Percentiles rank a stretch among this genome's conserved stretches.
These are phyloP conservation scores for Zygoascus ofunaensis DNA, from an alignment of 805 yeast species.

Conservation along the genomic window DNA sequence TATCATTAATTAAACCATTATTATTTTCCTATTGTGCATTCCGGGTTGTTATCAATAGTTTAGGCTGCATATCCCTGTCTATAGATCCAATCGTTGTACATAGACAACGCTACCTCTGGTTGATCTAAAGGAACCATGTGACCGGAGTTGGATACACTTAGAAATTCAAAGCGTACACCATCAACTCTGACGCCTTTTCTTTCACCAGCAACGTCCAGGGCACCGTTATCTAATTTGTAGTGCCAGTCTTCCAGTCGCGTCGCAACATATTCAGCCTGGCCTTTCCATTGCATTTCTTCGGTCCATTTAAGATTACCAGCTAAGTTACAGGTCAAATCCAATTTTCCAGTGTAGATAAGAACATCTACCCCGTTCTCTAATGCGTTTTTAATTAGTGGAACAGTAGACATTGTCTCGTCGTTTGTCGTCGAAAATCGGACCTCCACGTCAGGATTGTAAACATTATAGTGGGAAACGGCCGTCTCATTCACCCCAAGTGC, in stretches of 20 bases:
- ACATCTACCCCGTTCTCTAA: slow-evolving; percentile 69
- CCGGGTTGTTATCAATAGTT: no score
- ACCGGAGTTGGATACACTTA: slow-evolving; percentile 75
- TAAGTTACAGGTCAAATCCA: slow-evolving; percentile 92
- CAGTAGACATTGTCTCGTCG: slow-evolving; percentile 84
- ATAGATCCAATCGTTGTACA: neutral
- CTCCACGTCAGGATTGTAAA: neutral
- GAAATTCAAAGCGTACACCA: slow-evolving; percentile 60
- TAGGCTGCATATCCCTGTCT: neutral
- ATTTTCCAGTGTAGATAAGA: slow-evolving; percentile 84
- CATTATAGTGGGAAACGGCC: slow-evolving; percentile 42
- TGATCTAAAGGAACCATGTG: slow-evolving; percentile 62
- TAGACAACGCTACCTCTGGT: slow-evolving; percentile 4
- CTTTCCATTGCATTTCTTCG: slow-evolving; percentile 72
- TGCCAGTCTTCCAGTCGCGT: slow-evolving; percentile 31
- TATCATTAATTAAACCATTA: no score
- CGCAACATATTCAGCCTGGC: slow-evolving; percentile 53
- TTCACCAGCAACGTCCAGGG: slow-evolving; percentile 26
- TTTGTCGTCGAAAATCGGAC: slow-evolving; percentile 52
- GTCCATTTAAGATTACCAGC: slow-evolving; percentile 41
- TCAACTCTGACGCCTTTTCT: slow-evolving; percentile 60
- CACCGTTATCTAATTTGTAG: neutral
- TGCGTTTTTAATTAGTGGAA: slow-evolving; percentile 52
- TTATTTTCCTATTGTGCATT: no score
- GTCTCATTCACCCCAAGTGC: slow-evolving; percentile 47